A percentile compares a stretch with the other conserved stretches of the same genome.
These are phyloP conservation scores for Atkinsonella texensis DNA, from an alignment of 2,329 filamentous ascomycete species.

Conservation along the genomic window DNA sequence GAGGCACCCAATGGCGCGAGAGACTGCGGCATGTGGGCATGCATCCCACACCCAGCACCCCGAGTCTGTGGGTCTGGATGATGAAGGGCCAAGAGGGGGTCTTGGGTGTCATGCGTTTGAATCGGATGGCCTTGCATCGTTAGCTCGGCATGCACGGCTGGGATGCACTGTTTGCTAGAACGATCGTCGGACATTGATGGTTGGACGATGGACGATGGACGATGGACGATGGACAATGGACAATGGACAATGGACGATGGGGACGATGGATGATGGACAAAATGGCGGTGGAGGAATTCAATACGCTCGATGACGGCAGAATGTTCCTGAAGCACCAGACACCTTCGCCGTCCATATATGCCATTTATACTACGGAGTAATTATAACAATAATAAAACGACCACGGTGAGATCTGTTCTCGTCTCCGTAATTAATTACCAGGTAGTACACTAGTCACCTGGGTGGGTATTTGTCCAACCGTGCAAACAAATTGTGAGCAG, in stretches of 20 bases:
- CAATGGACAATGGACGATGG: too few species aligned
- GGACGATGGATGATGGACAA: not conserved
- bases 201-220: too few species aligned
- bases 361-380: too few species aligned
- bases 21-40: slow-evolving; percentile 5
- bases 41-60: slow-evolving; percentile 2
- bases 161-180: not conserved
- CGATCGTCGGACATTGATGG: not conserved
- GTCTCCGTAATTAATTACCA: too few species aligned
- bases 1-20: slow-evolving; percentile 3
- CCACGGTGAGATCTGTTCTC: too few species aligned
- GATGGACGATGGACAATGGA: too few species aligned
- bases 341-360: too few species aligned
- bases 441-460: too few species aligned
- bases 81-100: not conserved
- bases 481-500: not conserved
- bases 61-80: not conserved
- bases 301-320: too few species aligned
- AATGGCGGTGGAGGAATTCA: not conserved
- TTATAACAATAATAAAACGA: too few species aligned
- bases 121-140: slow-evolving; percentile 5
- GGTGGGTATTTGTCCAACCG: not conserved
- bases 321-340: too few species aligned
- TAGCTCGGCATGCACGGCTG: slow-evolving; percentile 1
- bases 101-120: slow-evolving; percentile 11